Evolutionary conservation across 495 filamentous ascomycete species (phyloP).

Genomic region (Geopyxis carbonaria): DNA sequence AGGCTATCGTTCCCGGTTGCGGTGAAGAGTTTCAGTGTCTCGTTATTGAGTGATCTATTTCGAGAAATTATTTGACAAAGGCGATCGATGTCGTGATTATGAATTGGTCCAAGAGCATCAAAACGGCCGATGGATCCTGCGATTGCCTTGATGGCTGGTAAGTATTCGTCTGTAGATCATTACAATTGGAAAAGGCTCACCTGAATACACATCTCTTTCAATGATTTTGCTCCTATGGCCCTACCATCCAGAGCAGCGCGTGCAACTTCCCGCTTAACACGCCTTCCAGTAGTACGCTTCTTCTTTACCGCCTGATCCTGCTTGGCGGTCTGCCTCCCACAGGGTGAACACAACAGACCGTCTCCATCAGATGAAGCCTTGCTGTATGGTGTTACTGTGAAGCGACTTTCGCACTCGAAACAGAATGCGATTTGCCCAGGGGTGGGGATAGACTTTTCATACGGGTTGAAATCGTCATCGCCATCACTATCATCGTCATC

Average conservation of each 20-base stretch:
- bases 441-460: constrained; percentile 38
- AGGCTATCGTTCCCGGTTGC: constrained; percentile 12
- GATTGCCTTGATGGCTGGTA: too few species aligned
- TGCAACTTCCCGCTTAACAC: constrained; percentile 8
- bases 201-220: constrained; percentile 22
- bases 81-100: constrained; percentile 15
- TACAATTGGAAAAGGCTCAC: constrained; percentile 5
- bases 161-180: constrained; percentile 3
- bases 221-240: constrained; percentile 13
- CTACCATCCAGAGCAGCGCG: constrained; percentile 13
- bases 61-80: constrained; percentile 23
- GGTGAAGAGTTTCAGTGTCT: constrained; percentile 20
- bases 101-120: constrained; percentile 20
- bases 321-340: constrained; percentile 58
- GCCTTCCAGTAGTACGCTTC: constrained; percentile 19
- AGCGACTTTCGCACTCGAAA: constrained; percentile 67
- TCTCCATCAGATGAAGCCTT: constrained; percentile 57
- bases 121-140: constrained; percentile 22
- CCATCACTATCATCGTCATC: constrained; percentile 33
- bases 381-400: constrained; percentile 84
- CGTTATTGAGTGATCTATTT: constrained; percentile 15
- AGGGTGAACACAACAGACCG: constrained; percentile 68
- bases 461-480: constrained; percentile 33
- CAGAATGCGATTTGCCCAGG: constrained; percentile 85
- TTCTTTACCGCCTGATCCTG: constrained; percentile 48